phyloP scores from a whole-genome alignment of 1,284 basidiomycete genomes.

The Cryptococcus sp. region DNA sequence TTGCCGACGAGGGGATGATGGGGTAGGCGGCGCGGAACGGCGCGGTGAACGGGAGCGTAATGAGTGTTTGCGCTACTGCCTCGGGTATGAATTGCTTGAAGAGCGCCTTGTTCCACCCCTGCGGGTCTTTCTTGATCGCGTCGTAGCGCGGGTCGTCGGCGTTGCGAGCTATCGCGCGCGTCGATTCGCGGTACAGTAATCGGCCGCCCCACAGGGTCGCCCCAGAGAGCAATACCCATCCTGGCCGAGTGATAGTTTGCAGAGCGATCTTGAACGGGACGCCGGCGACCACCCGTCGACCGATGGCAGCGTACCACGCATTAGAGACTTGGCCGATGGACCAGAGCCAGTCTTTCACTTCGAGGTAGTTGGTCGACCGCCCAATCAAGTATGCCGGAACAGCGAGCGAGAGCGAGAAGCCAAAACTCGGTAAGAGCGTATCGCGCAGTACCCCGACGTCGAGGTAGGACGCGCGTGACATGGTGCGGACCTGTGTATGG shows the following conservation, averaged over 20 bases:
- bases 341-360: constrained; percentile 31
- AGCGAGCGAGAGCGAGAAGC: constrained; percentile 23
- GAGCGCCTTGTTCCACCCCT: constrained; percentile 21
- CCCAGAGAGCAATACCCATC: constrained; percentile 25
- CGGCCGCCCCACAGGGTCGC: constrained; percentile 28
- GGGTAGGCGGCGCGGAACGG: constrained; percentile 19
- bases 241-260: constrained; percentile 17
- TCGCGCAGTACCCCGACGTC: constrained; percentile 25
- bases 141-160: constrained; percentile 29
- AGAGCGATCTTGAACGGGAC: constrained; percentile 18
- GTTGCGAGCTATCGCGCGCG: constrained; percentile 11
- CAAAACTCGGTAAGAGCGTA: constrained; percentile 28
- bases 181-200: constrained; percentile 27
- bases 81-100: constrained; percentile 22
- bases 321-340: constrained; percentile 21
- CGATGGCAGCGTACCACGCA: constrained; percentile 27
- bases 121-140: constrained; percentile 10
- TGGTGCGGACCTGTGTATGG: not conserved
- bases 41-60: constrained; percentile 27
- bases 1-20: constrained; percentile 5
- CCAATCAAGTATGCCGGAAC: constrained; percentile 22
- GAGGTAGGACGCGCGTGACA: constrained; percentile 2
- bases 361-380: constrained; percentile 12
- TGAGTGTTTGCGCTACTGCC: constrained; percentile 27
- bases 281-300: constrained; percentile 11